These are phyloP conservation scores for Penicillium vulpinum DNA, from an alignment of 2,329 filamentous ascomycete species.

Conservation along the genomic window DNA sequence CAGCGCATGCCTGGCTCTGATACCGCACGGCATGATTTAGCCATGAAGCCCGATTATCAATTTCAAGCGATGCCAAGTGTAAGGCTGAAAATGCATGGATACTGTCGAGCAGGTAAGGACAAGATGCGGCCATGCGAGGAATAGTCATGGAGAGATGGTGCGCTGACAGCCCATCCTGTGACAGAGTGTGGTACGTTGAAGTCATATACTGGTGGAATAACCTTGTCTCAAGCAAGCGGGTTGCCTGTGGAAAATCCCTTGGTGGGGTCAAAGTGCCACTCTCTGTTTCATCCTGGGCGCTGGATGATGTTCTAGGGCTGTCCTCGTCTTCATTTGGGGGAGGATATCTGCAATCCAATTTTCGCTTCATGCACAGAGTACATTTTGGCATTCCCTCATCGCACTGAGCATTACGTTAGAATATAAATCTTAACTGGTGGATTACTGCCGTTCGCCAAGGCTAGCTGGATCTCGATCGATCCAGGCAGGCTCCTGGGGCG, in stretches of 20 bases:
- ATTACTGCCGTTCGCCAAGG: neutral
- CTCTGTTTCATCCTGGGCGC: slow-evolving; percentile 22
- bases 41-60: slow-evolving; percentile 32
- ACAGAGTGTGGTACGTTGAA: slow-evolving; percentile 37
- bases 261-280: slow-evolving; percentile 10
- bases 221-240: slow-evolving; percentile 37
- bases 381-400: slow-evolving; percentile 40
- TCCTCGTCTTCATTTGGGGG: slow-evolving; percentile 24
- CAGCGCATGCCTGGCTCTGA: slow-evolving; percentile 38
- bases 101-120: slow-evolving; percentile 47
- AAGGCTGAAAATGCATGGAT: slow-evolving; percentile 48
- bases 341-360: slow-evolving; percentile 40
- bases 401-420: slow-evolving; percentile 29
- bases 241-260: slow-evolving; percentile 17
- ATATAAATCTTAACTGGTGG: neutral
- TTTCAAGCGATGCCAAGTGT: slow-evolving; percentile 44
- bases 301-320: slow-evolving; percentile 22
- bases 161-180: slow-evolving; percentile 31
- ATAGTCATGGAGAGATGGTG: slow-evolving; percentile 37
- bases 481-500: neutral
- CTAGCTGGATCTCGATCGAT: no score
- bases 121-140: slow-evolving; percentile 42
- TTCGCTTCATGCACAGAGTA: slow-evolving; percentile 39
- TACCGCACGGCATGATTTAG: slow-evolving; percentile 39
- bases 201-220: slow-evolving; percentile 43